Conservation (phyloP, 2,329 filamentous ascomycete genomes). For the Trichoderma sp. region DNA sequence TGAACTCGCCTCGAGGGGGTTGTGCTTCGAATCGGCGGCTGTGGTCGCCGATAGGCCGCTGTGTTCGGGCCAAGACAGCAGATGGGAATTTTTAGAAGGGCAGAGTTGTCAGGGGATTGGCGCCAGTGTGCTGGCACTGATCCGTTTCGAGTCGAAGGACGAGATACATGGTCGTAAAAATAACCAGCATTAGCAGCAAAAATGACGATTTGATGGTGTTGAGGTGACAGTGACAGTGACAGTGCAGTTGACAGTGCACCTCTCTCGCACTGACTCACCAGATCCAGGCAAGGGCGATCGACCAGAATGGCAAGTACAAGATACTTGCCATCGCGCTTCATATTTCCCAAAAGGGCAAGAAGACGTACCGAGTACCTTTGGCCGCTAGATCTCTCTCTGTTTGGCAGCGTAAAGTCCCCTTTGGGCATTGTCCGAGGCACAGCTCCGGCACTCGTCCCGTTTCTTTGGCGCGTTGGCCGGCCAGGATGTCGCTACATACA, state of each 20-base stretch:
- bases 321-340: conserved; percentile 8
- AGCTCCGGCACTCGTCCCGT: not conserved
- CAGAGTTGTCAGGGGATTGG: not conserved
- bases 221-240: not conserved
- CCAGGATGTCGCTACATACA: not conserved
- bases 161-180: not conserved
- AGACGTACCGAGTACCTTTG: conserved; percentile 7
- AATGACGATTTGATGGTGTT: not conserved
- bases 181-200: not conserved
- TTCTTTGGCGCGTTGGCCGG: not conserved
- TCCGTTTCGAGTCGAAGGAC: not conserved
- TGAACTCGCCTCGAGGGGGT: conserved; percentile 8
- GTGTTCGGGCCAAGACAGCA: not conserved
- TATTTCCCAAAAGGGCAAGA: conserved; percentile 7
- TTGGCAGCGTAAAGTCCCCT: not conserved
- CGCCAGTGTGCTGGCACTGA: not conserved
- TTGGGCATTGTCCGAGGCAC: conserved; percentile 1
- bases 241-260: conserved; percentile 13
- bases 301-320: conserved; percentile 9
- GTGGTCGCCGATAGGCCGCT: conserved; percentile 12
- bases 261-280: not conserved
- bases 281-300: conserved; percentile 9
- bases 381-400: not conserved
- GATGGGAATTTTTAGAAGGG: conserved; percentile 8
- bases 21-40: conserved; percentile 6